Evolutionary conservation across 805 yeast species (phyloP).

Genomic region (Saccharomyces paradoxus): DNA sequence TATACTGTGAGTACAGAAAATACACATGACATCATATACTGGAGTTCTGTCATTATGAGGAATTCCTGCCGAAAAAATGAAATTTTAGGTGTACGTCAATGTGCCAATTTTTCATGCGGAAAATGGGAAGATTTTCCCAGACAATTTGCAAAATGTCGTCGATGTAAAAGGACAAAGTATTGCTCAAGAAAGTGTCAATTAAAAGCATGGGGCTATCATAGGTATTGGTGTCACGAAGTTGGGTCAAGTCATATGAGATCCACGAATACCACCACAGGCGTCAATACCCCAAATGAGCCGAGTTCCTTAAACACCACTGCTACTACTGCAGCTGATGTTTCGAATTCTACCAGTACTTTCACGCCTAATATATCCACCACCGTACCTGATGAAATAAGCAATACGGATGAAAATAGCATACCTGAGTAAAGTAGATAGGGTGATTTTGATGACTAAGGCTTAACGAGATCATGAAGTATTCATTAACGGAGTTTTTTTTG

Average conservation of each 20-base stretch:
- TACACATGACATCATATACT: slow-evolving; percentile 77
- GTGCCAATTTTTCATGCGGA: slow-evolving; percentile 90
- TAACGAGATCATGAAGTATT: background rate
- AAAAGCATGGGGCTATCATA: slow-evolving; percentile 85
- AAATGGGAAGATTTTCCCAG: slow-evolving; percentile 87
- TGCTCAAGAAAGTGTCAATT: slow-evolving; percentile 90
- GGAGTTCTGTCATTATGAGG: slow-evolving; percentile 98
- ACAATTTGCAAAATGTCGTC: slow-evolving; percentile 88
- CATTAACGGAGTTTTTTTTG: background rate
- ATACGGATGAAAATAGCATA: background rate
- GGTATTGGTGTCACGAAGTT: slow-evolving; percentile 79
- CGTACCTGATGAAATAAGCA: background rate
- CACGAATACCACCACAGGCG: slow-evolving; percentile 11
- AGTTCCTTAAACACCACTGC: slow-evolving; percentile 1
- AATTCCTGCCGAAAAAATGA: slow-evolving; percentile 92
- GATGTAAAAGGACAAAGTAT: slow-evolving; percentile 91
- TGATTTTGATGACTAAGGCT: background rate
- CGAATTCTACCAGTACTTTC: background rate
- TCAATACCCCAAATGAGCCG: slow-evolving; percentile 12
- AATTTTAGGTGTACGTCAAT: slow-evolving; percentile 78
- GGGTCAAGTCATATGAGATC: slow-evolving; percentile 24
- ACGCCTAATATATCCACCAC: background rate
- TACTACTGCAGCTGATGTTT: background rate
- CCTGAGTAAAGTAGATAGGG: background rate
- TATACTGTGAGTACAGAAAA: slow-evolving; percentile 62